Percentiles rank a stretch among this genome's conserved stretches.
Evolutionary conservation across 192 early-diverging fungal species (phyloP).

Genomic region (Coemansia umbellata): DNA sequence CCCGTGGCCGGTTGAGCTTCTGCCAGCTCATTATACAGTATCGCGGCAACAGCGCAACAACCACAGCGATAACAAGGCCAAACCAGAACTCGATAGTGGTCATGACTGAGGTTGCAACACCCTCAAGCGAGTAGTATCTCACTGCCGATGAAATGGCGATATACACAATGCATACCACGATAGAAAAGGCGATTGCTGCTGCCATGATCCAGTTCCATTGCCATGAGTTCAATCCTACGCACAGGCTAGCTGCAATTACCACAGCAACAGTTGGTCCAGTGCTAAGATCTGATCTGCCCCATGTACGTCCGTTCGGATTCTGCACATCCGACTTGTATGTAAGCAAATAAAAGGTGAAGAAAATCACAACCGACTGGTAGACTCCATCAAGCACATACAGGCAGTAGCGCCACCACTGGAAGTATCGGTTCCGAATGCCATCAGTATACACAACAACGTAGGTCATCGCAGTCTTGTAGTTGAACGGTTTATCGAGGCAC

Average conservation of each 20-base stretch:
- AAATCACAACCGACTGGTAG: conserved; percentile 90
- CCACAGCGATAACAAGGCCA: conserved; percentile 61
- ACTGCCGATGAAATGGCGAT: conserved; percentile 62
- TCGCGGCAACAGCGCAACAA: conserved; percentile 67
- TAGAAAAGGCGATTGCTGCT: conserved; percentile 59
- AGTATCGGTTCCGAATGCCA: conserved; percentile 83
- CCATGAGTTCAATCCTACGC: conserved; percentile 71
- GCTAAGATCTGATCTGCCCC: conserved; percentile 66
- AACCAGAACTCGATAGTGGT: conserved; percentile 71
- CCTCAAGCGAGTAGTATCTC: conserved; percentile 60
- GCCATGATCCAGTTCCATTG: conserved; percentile 83
- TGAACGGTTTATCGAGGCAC: conserved; percentile 46
- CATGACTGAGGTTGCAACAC: conserved; percentile 65
- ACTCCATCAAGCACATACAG: conserved; percentile 84
- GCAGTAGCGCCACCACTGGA: conserved; percentile 81
- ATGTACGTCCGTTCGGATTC: conserved; percentile 52
- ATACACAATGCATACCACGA: conserved; percentile 66
- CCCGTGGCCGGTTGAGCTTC: conserved; percentile 62
- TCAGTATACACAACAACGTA: conserved; percentile 70
- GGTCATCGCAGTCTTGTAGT: conserved; percentile 50
- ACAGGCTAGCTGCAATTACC: conserved; percentile 79
- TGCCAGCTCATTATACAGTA: conserved; percentile 63
- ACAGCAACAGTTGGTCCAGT: conserved; percentile 74
- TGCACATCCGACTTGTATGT: conserved; percentile 52
- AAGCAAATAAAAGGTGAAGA: conserved; percentile 68